A percentile compares a stretch with the other conserved stretches of the same genome.
Conservation (phyloP, 2,329 filamentous ascomycete species). For the Hymenoscyphus albidus region DNA sequence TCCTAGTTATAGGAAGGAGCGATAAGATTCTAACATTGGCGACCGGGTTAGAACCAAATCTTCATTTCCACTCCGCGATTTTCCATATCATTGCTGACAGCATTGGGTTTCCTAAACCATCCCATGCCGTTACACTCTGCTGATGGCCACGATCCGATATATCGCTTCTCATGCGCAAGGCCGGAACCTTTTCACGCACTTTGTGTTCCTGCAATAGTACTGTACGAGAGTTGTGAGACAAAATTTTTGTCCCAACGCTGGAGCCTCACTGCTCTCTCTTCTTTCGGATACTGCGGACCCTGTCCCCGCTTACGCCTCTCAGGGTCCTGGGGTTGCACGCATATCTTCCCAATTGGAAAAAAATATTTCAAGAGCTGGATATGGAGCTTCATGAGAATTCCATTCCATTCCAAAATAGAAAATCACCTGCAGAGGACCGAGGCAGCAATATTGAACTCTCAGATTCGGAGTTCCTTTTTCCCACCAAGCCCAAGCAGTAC, state of each 20-base stretch:
- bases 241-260: not conserved
- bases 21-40: not conserved
- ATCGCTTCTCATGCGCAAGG: constrained; percentile 1
- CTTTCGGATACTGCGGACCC: not conserved
- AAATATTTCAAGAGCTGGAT: not conserved
- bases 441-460: constrained; percentile 1
- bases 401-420: constrained; percentile 1
- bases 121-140: not conserved
- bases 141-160: constrained; percentile 1
- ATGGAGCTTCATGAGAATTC: not conserved
- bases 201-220: not conserved
- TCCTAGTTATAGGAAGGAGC: constrained; percentile 8
- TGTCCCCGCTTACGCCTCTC: not conserved
- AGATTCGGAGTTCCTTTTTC: not conserved
- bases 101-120: constrained; percentile 3
- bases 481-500: not conserved
- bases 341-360: not conserved
- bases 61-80: not conserved
- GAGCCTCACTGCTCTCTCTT: not conserved
- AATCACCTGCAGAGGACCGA: not conserved
- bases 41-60: not conserved
- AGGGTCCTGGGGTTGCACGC: not conserved
- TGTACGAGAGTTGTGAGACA: not conserved
- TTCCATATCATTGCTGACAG: not conserved
- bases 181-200: not conserved